Percentiles rank a stretch among this genome's conserved stretches.
phyloP scores from a whole-genome alignment of 164 flowering plant genomes.

The Aristolochia contorta region DNA sequence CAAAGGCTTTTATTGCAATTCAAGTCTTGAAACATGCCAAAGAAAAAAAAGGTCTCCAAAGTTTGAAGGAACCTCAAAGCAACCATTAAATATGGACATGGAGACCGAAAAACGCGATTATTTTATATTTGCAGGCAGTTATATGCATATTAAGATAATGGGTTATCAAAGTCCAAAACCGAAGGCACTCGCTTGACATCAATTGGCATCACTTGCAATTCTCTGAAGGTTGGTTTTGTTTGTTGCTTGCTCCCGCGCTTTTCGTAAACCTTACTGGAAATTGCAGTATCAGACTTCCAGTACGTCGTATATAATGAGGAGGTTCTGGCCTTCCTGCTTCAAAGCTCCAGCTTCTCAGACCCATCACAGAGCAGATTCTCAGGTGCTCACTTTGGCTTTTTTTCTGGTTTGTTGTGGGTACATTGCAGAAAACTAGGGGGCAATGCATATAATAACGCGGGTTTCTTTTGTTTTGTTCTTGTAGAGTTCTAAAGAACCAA shows the following conservation, averaged over 20 bases:
- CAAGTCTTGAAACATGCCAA: constrained; percentile 1
- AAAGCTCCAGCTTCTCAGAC: constrained; percentile 14
- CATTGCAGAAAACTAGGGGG: neutral
- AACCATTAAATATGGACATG: neutral
- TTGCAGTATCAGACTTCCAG: neutral
- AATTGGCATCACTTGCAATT: neutral
- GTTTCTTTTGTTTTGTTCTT: neutral
- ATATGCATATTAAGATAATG: neutral
- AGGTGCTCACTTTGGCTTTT: constrained; percentile 14
- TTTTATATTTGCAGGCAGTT: constrained; percentile 3
- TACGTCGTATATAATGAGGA: constrained; percentile 30
- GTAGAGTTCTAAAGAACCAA: constrained; percentile 22
- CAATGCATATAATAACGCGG: neutral
- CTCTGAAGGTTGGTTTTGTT: neutral
- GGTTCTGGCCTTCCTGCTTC: constrained; percentile 25
- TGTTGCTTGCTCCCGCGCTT: constrained; percentile 30
- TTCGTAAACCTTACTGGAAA: constrained; percentile 35
- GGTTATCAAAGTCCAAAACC: constrained; percentile 2
- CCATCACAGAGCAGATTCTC: constrained; percentile 10
- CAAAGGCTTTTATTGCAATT: constrained; percentile 13
- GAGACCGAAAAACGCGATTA: neutral
- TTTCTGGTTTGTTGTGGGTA: neutral
- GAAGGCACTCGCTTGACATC: neutral
- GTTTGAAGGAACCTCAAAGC: constrained; percentile 16
- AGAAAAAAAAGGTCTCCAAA: constrained; percentile 5